These are phyloP conservation scores for Lichtheimia hyalospora DNA, from an alignment of 371 early-diverging fungal genomes.

Conservation along the genomic window DNA sequence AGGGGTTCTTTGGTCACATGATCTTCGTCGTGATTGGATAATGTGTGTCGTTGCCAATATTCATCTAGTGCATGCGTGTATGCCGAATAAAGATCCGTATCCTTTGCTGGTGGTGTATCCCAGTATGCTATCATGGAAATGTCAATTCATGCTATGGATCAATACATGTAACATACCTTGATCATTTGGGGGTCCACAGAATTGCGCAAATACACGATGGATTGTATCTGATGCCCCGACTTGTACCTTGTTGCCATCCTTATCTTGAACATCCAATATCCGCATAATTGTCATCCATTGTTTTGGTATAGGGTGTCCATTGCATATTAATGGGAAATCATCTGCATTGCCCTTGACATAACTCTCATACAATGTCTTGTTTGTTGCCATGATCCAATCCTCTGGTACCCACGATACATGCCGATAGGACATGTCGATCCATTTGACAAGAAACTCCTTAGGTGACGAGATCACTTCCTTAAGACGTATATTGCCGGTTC, in stretches of 20 bases:
- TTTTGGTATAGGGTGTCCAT: slow-evolving; percentile 22
- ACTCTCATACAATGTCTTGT: slow-evolving; percentile 19
- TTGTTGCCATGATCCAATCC: slow-evolving; percentile 37
- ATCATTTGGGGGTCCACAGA: slow-evolving; percentile 43
- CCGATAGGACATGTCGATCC: slow-evolving; percentile 56
- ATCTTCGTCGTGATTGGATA: slow-evolving; percentile 36
- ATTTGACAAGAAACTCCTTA: slow-evolving; percentile 45
- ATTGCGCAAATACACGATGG: slow-evolving; percentile 43
- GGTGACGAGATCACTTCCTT: neutral
- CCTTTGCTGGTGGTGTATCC: slow-evolving; percentile 31
- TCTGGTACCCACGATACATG: slow-evolving; percentile 58
- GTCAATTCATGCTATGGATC: neutral
- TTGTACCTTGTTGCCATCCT: slow-evolving; percentile 18
- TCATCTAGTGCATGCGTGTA: slow-evolving; percentile 39
- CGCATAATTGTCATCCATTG: slow-evolving; percentile 49
- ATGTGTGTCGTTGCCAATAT: slow-evolving; percentile 28
- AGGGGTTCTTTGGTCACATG: slow-evolving; percentile 19
- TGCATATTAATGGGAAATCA: slow-evolving; percentile 10
- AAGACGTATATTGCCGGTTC: neutral
- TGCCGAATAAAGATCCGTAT: slow-evolving; percentile 34
- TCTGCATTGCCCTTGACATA: slow-evolving; percentile 21
- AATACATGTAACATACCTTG: slow-evolving; percentile 27
- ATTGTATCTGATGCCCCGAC: neutral
- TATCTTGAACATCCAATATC: slow-evolving; percentile 46
- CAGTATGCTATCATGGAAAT: slow-evolving; percentile 19